These are phyloP conservation scores for Jackrogersella minutella DNA, from an alignment of 495 filamentous ascomycete genomes.

Conservation along the genomic window DNA sequence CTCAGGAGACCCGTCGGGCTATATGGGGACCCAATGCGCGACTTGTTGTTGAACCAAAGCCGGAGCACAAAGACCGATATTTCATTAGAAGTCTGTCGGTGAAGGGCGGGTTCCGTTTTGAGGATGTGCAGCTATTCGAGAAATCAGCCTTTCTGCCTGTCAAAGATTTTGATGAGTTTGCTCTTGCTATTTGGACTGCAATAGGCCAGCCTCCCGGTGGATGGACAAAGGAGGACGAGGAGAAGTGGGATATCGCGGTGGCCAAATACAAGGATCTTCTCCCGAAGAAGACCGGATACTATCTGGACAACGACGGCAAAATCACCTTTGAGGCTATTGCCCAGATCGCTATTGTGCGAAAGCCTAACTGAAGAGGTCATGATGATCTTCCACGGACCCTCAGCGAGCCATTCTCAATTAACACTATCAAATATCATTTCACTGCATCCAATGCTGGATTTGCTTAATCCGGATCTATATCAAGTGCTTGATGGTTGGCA, in stretches of 20 bases:
- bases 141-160: neutral
- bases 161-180: neutral
- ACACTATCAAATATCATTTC: too few relatives aligned
- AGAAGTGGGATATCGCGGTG: neutral
- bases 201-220: neutral
- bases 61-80: neutral
- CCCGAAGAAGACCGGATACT: neutral
- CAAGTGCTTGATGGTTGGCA: too few relatives aligned
- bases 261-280: neutral
- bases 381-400: too few relatives aligned
- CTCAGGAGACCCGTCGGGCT: slow-evolving; percentile 1
- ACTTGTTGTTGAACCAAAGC: neutral
- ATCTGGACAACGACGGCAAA: neutral
- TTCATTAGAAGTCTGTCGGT: neutral
- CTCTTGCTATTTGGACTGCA: neutral
- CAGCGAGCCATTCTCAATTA: too few relatives aligned
- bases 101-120: neutral
- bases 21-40: neutral
- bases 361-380: neutral
- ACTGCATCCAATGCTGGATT: too few relatives aligned
- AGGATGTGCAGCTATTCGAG: neutral
- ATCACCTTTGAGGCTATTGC: neutral
- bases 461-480: too few relatives aligned
- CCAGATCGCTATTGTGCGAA: neutral
- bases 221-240: neutral